These are phyloP conservation scores for Phaeosphaeria sp. DNA, from an alignment of 2,329 filamentous ascomycete species.

Conservation along the genomic window DNA sequence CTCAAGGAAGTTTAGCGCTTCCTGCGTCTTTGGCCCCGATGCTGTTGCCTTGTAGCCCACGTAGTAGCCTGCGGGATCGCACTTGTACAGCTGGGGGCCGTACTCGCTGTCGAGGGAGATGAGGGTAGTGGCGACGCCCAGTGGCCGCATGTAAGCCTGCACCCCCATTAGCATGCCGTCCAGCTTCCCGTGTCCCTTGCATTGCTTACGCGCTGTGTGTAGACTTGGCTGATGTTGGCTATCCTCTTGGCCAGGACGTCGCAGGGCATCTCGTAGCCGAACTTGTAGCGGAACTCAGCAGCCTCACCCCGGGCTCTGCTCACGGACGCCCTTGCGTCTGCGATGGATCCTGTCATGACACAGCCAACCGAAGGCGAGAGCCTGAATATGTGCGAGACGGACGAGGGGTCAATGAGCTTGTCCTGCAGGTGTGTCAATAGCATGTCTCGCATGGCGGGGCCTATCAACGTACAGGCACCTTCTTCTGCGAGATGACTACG, in stretches of 20 bases:
- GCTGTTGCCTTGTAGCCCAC: slow-evolving; percentile 98
- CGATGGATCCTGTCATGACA: slow-evolving; percentile 98
- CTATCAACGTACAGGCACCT: slow-evolving; percentile 81
- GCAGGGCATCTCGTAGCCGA: slow-evolving; percentile 98
- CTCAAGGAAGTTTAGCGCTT: slow-evolving; percentile 97
- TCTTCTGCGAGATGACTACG: slow-evolving; percentile 98
- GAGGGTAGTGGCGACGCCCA: slow-evolving; percentile 93
- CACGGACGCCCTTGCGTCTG: slow-evolving; percentile 92
- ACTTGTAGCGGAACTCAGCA: slow-evolving; percentile 98
- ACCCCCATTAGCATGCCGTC: slow-evolving; percentile 36
- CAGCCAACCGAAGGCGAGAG: slow-evolving; percentile 95
- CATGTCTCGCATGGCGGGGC: slow-evolving; percentile 3
- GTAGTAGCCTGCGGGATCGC: slow-evolving; percentile 97
- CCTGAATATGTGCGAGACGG: slow-evolving; percentile 96
- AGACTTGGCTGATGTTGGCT: slow-evolving; percentile 99
- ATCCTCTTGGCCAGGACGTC: slow-evolving; percentile 95
- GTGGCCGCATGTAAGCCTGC: slow-evolving; percentile 95
- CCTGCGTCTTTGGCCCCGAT: slow-evolving; percentile 96
- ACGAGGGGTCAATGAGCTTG: slow-evolving; percentile 97
- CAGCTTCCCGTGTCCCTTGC: slow-evolving; percentile 2
- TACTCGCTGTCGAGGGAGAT: slow-evolving; percentile 92
- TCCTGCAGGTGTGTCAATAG: slow-evolving; percentile 65
- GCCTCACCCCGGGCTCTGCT: slow-evolving; percentile 94
- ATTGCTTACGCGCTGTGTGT: slow-evolving; percentile 84
- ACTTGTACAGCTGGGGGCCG: slow-evolving; percentile 96